Evolutionary conservation across 1,284 basidiomycete genomes (phyloP).

Genomic region (Malassezia pachydermatis): DNA sequence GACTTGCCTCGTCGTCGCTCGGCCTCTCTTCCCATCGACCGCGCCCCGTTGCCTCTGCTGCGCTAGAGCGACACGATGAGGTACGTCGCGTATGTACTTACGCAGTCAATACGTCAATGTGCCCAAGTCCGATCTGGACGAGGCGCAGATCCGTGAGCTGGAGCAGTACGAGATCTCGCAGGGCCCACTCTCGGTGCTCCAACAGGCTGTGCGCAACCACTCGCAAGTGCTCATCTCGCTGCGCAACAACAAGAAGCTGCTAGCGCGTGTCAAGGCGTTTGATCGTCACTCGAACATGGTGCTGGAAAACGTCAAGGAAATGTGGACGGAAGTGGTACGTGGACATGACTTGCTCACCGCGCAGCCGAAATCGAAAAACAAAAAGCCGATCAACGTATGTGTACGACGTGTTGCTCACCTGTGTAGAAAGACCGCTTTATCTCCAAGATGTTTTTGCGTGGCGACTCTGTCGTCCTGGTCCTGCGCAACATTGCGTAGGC

Average conservation of each 20-base stretch:
- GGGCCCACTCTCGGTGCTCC: constrained; percentile 90
- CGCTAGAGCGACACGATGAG: background rate
- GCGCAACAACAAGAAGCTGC: constrained; percentile 95
- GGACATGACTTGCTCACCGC: background rate
- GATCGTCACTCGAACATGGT: constrained; percentile 98
- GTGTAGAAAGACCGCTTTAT: constrained; percentile 68
- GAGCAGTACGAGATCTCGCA: constrained; percentile 54
- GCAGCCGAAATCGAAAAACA: constrained; percentile 85
- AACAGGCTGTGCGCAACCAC: constrained; percentile 94
- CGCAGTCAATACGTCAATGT: constrained; percentile 91
- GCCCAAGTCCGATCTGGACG: constrained; percentile 93
- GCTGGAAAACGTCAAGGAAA: constrained; percentile 53
- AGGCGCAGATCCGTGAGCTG: constrained; percentile 84
- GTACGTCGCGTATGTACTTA: background rate
- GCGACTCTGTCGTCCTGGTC: constrained; percentile 46
- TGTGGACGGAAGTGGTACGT: constrained; percentile 80
- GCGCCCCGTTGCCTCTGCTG: background rate
- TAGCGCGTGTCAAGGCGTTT: constrained; percentile 96
- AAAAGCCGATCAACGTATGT: constrained; percentile 77
- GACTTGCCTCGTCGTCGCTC: background rate
- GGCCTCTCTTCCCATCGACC: background rate
- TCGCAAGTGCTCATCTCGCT: constrained; percentile 94
- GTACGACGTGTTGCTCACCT: background rate
- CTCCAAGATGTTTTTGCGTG: constrained; percentile 74
- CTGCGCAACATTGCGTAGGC: constrained; percentile 18